Conservation (phyloP, 2,329 filamentous ascomycete species). For the Phoma herbarum region DNA sequence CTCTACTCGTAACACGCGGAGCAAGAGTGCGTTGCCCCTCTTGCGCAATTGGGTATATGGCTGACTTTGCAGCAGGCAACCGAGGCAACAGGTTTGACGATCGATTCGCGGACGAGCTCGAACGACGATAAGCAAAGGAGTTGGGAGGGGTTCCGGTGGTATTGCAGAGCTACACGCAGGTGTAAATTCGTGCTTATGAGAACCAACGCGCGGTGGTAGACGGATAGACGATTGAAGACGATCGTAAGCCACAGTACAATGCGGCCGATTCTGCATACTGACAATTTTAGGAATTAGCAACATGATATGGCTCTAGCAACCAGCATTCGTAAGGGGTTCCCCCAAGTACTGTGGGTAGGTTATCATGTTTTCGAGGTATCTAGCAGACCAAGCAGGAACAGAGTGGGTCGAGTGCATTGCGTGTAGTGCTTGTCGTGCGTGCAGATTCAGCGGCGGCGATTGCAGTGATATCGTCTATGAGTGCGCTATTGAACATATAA, state of each 20-base stretch:
- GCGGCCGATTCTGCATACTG: background rate
- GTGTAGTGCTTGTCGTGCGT: no score
- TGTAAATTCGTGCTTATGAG: background rate
- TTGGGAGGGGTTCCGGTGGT: background rate
- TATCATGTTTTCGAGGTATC: no score
- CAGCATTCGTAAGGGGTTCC: background rate
- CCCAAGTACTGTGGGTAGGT: background rate
- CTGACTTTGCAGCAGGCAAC: slow-evolving; percentile 1
- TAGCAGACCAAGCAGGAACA: background rate
- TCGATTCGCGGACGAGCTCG: slow-evolving; percentile 15
- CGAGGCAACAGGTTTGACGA: slow-evolving; percentile 4
- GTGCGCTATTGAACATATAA: background rate
- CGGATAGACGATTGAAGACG: background rate
- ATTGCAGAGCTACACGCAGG: background rate
- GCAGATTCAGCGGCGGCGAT: no score
- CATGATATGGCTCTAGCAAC: background rate
- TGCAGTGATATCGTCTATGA: no score
- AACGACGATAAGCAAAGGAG: background rate
- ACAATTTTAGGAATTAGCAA: background rate
- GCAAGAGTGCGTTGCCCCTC: slow-evolving; percentile 4
- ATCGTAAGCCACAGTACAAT: background rate
- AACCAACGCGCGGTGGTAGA: background rate
- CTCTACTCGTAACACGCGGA: slow-evolving; percentile 15
- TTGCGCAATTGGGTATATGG: background rate
- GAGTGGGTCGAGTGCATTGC: background rate